Evolutionary conservation across 192 early-diverging fungal genomes (phyloP), one percentile per base, ranked within the genome.

Genomic region (Podila horticola): DNA sequence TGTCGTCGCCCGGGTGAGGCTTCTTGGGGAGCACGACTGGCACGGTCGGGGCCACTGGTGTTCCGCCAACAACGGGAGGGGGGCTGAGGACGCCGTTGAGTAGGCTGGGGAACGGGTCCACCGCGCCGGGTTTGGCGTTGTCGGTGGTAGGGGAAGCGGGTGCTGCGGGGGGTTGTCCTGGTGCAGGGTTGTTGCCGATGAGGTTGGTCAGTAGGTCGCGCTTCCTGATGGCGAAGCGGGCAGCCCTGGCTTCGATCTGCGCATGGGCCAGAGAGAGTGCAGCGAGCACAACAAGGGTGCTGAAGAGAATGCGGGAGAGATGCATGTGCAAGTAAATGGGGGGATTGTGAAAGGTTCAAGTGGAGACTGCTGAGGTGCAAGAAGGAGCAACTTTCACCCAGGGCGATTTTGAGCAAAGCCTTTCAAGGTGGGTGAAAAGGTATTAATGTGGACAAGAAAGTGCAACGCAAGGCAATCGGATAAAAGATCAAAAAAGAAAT

Each of bases 201-300:
- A 67, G 19, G n/a, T 45, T 52, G 33, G 52, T 52, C 50, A 67
- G 50, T 0, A 67, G 19, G 31, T 67, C 66, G 33, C 66, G 66
- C 33, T 57, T 67, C 28, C 20, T 45, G 41, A 45, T 17, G 15
- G 41, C 41, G 41, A 45, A 45, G 41, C 41, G 41, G 2, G 30
- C 24, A 34, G 30, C 52, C 20, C 30, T n/a, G 12, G 26, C 4
- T 17, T 22, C 30, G 19, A 51, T 6, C 15, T 19, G 17, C 58
- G 20, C 5, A 9, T 67, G 49, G 30, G n/a, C 34, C 17, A 41
- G 38, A 45, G 22, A 36, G 3, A 24, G 31, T 15, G 50, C 19
- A n/a, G 31, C 31, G 33, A 20, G 66, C 12, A 67, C 29, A 20
- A 36, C 50, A 6, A 22, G 24, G 66, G 52, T 67, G 31, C 8